These are phyloP conservation scores for Globisporangium cylindrosporum DNA, from an alignment of 352 stramenopile genomes.

Conservation along the genomic window DNA sequence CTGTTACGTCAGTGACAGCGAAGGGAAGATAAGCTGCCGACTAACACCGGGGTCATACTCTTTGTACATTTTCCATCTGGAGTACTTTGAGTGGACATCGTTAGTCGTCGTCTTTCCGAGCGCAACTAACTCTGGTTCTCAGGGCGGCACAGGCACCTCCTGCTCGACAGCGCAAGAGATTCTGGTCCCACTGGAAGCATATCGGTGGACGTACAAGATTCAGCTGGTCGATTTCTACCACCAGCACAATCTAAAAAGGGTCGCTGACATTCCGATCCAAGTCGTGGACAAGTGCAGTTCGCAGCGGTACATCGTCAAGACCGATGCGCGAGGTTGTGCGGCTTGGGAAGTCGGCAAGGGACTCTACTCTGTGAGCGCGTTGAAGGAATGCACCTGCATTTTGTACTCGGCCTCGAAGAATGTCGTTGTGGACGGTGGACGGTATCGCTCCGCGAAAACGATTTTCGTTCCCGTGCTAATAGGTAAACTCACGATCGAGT, in stretches of 20 bases:
- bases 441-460: conserved; percentile 42
- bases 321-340: conserved; percentile 37
- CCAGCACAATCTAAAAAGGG: conserved; percentile 32
- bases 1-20: conserved; percentile 36
- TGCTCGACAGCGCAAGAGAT: conserved; percentile 44
- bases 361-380: conserved; percentile 50
- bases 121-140: conserved; percentile 38
- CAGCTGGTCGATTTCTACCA: conserved; percentile 74
- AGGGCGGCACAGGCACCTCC: conserved; percentile 23
- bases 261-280: conserved; percentile 46
- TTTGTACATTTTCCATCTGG: conserved; percentile 65
- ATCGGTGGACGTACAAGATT: conserved; percentile 56
- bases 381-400: conserved; percentile 56
- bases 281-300: conserved; percentile 59
- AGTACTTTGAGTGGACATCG: conserved; percentile 75
- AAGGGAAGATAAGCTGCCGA: conserved; percentile 35
- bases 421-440: conserved; percentile 58
- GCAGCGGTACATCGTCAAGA: conserved; percentile 40
- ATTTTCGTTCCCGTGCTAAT: conserved; percentile 61
- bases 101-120: conserved; percentile 52
- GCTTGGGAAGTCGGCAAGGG: conserved; percentile 59
- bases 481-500: conserved; percentile 42
- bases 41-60: conserved; percentile 62
- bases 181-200: conserved; percentile 51
- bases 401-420: conserved; percentile 69